These are phyloP conservation scores for Powellomyces hirtus DNA, from an alignment of 192 early-diverging fungal species.

Conservation along the genomic window DNA sequence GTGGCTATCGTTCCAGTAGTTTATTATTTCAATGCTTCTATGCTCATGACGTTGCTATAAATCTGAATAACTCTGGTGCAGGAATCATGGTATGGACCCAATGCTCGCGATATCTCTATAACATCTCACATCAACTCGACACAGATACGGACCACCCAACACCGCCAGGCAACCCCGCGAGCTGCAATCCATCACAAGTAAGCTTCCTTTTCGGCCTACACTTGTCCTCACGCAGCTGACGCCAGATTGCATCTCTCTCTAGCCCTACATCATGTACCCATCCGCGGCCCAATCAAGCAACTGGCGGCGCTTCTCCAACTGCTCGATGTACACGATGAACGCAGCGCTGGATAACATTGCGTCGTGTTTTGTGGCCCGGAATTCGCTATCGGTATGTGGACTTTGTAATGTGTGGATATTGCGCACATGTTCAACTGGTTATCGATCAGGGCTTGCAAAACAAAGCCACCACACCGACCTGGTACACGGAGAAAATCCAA, in stretches of 20 bases:
- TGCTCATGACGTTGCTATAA: not conserved
- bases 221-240: not conserved
- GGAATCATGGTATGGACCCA: slow-evolving; percentile 24
- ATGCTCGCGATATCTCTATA: too few relatives aligned
- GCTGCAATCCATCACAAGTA: slow-evolving; percentile 13
- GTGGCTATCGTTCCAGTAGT: not conserved
- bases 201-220: too few relatives aligned
- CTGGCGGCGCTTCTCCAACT: slow-evolving; percentile 39
- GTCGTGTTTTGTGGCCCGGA: slow-evolving; percentile 18
- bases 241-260: not conserved
- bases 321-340: slow-evolving; percentile 13
- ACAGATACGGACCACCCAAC: not conserved
- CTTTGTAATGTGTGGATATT: not conserved
- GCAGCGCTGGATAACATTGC: slow-evolving; percentile 3
- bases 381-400: slow-evolving; percentile 1
- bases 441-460: slow-evolving; percentile 1
- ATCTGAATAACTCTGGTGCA: not conserved
- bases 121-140: not conserved
- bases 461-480: not conserved
- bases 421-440: not conserved
- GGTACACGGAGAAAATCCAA: slow-evolving; percentile 10
- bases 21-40: not conserved
- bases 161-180: slow-evolving; percentile 9
- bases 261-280: slow-evolving; percentile 59
- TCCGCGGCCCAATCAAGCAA: slow-evolving; percentile 79